Evolutionary conservation across 2,329 filamentous ascomycete species (phyloP).

Genomic region (Madurella mycetomatis): DNA sequence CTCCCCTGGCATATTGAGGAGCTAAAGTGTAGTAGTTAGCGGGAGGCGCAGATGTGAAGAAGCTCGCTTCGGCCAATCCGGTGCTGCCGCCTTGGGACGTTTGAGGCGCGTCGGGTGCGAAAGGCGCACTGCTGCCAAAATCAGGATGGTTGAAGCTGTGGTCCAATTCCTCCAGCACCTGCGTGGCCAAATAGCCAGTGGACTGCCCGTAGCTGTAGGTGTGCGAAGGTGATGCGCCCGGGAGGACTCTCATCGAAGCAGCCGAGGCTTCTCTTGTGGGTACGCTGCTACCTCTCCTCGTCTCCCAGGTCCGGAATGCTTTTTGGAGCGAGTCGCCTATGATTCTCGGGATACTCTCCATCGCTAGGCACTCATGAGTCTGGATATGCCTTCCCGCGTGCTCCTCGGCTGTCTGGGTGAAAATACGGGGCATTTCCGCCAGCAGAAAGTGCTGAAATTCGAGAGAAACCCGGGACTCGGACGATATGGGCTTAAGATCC

Average conservation of each 20-base stretch:
- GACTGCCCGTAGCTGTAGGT: slow-evolving; percentile 1
- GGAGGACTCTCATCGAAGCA: slow-evolving; percentile 8
- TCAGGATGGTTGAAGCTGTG: background rate
- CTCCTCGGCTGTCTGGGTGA: slow-evolving; percentile 20
- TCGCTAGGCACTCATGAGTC: slow-evolving; percentile 7
- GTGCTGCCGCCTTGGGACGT: slow-evolving; percentile 1
- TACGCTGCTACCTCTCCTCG: slow-evolving; percentile 7
- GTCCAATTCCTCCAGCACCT: background rate
- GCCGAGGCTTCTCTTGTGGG: slow-evolving; percentile 4
- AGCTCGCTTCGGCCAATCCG: slow-evolving; percentile 2
- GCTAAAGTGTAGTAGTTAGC: slow-evolving; percentile 5
- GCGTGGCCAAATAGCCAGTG: background rate
- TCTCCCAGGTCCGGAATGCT: slow-evolving; percentile 18
- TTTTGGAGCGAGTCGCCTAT: slow-evolving; percentile 18
- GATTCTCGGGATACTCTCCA: slow-evolving; percentile 16
- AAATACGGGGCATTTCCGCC: slow-evolving; percentile 19
- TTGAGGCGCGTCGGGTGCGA: background rate
- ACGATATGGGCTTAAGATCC: slow-evolving; percentile 14
- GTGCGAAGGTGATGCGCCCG: background rate
- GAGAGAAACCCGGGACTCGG: slow-evolving; percentile 16
- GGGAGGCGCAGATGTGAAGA: slow-evolving; percentile 6
- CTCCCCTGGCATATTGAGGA: background rate
- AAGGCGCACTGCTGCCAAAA: background rate
- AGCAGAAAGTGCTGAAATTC: slow-evolving; percentile 24
- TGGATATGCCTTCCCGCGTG: slow-evolving; percentile 16